These are phyloP conservation scores for Calonectria pseudoturangicola DNA, from an alignment of 2,329 filamentous ascomycete species.

Conservation along the genomic window DNA sequence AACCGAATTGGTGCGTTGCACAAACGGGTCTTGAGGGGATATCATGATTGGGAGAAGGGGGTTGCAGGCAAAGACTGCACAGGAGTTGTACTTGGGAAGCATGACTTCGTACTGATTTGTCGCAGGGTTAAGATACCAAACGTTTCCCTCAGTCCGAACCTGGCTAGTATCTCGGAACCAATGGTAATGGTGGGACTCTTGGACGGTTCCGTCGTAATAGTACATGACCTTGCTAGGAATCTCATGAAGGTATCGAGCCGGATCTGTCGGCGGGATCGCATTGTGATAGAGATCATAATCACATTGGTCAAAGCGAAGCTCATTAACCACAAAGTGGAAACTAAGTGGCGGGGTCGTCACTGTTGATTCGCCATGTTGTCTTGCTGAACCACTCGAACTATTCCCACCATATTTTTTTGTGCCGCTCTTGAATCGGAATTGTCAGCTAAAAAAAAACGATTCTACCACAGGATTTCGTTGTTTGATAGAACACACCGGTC, in stretches of 20 bases:
- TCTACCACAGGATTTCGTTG: background rate
- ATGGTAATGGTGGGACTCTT: conserved; percentile 44
- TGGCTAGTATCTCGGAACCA: conserved; percentile 45
- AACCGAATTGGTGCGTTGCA: conserved; percentile 4
- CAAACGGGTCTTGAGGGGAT: conserved; percentile 47
- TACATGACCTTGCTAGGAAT: conserved; percentile 59
- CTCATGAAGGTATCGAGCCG: conserved; percentile 54
- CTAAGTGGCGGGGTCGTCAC: conserved; percentile 39
- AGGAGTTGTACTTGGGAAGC: conserved; percentile 48
- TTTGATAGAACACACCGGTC: conserved; percentile 34
- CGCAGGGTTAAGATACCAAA: conserved; percentile 28
- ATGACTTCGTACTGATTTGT: background rate
- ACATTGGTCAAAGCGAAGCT: conserved; percentile 53
- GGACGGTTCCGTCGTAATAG: conserved; percentile 58
- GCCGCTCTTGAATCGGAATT: conserved; percentile 30
- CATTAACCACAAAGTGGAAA: conserved; percentile 65
- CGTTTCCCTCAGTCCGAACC: conserved; percentile 20
- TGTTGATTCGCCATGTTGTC: conserved; percentile 22
- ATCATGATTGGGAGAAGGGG: conserved; percentile 61
- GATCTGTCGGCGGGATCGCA: conserved; percentile 54
- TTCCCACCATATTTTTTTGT: conserved; percentile 16
- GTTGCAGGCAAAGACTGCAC: conserved; percentile 61
- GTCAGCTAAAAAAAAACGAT: conserved; percentile 28
- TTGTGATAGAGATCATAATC: conserved; percentile 48
- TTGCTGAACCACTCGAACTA: conserved; percentile 33